Conservation (phyloP, 371 early-diverging fungal species). For the Zancudomyces culisetae region DNA sequence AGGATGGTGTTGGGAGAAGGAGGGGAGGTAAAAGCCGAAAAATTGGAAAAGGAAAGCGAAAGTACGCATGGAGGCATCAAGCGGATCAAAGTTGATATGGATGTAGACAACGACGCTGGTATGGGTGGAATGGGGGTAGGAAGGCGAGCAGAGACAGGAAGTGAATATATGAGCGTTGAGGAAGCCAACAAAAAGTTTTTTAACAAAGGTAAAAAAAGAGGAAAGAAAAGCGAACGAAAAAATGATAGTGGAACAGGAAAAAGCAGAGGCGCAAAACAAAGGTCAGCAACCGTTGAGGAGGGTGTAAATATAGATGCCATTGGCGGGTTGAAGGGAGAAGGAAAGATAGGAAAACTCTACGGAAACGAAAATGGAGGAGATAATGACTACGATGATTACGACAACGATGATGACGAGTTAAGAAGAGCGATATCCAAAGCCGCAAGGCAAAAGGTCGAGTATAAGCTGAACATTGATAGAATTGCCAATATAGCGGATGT, state of each 20-base stretch:
- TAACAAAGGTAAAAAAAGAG: too few species aligned
- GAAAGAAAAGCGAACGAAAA: not conserved
- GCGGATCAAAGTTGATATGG: not conserved
- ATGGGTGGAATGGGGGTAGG: not conserved
- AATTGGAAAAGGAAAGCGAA: not conserved
- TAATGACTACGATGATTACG: not conserved
- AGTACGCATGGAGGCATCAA: not conserved
- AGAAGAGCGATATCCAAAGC: not conserved
- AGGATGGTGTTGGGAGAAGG: not conserved
- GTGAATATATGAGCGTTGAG: not conserved
- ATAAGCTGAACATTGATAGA: not conserved
- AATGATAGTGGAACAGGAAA: not conserved
- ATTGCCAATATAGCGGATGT: too few species aligned
- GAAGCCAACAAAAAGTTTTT: too few species aligned
- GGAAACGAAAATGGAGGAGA: not conserved
- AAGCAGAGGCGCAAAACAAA: not conserved
- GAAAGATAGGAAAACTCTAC: not conserved
- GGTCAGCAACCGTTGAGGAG: not conserved
- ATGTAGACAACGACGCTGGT: too few species aligned
- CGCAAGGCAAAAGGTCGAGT: not conserved
- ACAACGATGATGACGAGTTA: slow-evolving; percentile 1
- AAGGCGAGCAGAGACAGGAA: too few species aligned
- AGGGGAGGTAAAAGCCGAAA: not conserved
- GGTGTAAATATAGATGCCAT: not conserved
- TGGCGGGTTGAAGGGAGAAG: not conserved